Percentiles rank a stretch among this genome's conserved stretches.
Evolutionary conservation across 805 yeast genomes (phyloP).

Genomic region (Debaryomyces maramus): DNA sequence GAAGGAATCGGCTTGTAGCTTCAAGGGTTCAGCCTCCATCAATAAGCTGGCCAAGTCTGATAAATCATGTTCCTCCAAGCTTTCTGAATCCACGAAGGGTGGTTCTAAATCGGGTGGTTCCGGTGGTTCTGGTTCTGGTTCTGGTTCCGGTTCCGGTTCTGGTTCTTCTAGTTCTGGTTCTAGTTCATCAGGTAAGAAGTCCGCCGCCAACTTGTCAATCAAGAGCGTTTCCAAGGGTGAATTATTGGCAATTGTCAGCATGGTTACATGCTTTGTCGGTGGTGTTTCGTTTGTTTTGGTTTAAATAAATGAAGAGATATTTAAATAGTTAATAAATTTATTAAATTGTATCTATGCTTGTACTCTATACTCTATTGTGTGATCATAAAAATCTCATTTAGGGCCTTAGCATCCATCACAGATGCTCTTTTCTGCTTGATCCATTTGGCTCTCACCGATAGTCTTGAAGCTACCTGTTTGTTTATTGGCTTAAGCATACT

Average conservation of each 20-base stretch:
- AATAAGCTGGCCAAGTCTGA: constrained; percentile 29
- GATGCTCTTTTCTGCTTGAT: constrained; percentile 90
- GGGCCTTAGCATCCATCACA: constrained; percentile 81
- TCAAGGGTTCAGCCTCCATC: constrained; percentile 64
- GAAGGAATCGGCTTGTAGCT: constrained; percentile 57
- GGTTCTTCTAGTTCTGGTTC: constrained; percentile 22
- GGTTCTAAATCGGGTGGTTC: constrained; percentile 18
- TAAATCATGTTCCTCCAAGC: constrained; percentile 29
- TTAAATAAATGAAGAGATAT: background rate
- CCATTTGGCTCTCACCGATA: constrained; percentile 78
- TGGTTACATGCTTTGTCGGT: constrained; percentile 41
- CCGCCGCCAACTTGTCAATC: constrained; percentile 19
- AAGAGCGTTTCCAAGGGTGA: constrained; percentile 28
- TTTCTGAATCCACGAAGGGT: constrained; percentile 17
- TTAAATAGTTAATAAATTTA: background rate
- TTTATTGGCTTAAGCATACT: constrained; percentile 23
- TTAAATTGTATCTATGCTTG: background rate
- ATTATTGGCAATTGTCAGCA: constrained; percentile 27
- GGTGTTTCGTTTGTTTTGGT: constrained; percentile 23
- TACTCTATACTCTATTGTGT: constrained; percentile 37
- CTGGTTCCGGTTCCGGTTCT: constrained; percentile 20
- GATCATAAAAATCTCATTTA: constrained; percentile 92
- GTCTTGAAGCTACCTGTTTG: constrained; percentile 32
- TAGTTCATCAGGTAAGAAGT: constrained; percentile 23
- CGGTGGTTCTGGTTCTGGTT: constrained; percentile 23